These are phyloP conservation scores for Vaccinium myrtillus DNA, from an alignment of 148 eudicot genomes.

Conservation along the genomic window DNA sequence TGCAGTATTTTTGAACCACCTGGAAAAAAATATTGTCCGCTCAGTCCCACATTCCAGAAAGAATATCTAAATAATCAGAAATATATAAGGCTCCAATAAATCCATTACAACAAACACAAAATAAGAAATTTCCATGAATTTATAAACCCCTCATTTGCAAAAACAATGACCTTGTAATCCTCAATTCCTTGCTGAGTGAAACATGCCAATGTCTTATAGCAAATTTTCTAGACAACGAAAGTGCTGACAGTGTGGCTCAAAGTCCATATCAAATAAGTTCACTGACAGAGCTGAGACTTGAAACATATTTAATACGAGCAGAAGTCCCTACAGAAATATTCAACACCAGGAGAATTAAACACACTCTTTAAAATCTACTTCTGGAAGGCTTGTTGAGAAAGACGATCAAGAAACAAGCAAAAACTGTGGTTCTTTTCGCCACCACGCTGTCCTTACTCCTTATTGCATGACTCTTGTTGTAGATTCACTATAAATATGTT, in stretches of 20 bases:
- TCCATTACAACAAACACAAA: not conserved
- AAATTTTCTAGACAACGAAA: not conserved
- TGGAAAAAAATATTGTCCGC: conserved; percentile 22
- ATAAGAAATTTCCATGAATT: not conserved
- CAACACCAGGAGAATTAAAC: not conserved
- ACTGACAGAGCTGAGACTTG: not conserved
- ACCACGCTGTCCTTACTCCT: not conserved
- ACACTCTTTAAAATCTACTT: not conserved
- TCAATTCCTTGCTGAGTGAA: not conserved
- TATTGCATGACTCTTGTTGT: not conserved
- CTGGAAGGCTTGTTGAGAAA: not conserved
- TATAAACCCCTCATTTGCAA: not conserved
- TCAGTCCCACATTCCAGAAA: not conserved
- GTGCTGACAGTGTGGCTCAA: not conserved
- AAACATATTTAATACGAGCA: not conserved
- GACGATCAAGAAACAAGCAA: conserved; percentile 4
- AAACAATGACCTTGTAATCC: not conserved
- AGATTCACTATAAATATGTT: conserved; percentile 3
- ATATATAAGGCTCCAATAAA: not conserved
- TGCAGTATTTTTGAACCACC: conserved; percentile 56
- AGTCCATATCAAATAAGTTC: not conserved
- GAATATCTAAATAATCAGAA: conserved; percentile 1
- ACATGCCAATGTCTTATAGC: not conserved
- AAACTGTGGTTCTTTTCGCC: not conserved
- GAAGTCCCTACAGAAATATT: not conserved